Evolutionary conservation across 306 rosid genomes (phyloP).

Genomic region (Vigna unguiculata): DNA sequence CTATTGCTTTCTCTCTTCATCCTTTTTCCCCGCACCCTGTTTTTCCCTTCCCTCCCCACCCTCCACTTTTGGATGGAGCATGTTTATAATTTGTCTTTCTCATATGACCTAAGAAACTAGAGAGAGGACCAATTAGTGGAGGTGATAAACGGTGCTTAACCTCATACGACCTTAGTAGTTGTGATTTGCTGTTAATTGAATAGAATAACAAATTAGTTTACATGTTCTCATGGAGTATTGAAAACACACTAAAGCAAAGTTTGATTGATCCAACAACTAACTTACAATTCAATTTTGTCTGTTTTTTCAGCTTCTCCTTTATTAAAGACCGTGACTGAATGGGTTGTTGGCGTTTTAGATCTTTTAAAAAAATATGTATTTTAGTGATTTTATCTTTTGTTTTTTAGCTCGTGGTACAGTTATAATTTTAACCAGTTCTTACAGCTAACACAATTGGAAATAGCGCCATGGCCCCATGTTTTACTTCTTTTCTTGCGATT

Average conservation of each 20-base stretch:
- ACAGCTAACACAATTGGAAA: not conserved
- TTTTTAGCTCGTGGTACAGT: not conserved
- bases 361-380: not conserved
- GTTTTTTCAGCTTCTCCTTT: not conserved
- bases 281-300: conserved; percentile 15
- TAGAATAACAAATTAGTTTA: not conserved
- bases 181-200: not conserved
- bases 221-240: conserved; percentile 15
- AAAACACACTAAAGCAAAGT: conserved; percentile 26
- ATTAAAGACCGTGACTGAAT: conserved; percentile 1
- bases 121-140: not conserved
- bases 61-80: too few relatives aligned
- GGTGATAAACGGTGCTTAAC: not conserved
- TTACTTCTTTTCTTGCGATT: not conserved
- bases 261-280: conserved; percentile 19
- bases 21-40: not conserved
- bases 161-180: not conserved
- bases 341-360: conserved; percentile 2
- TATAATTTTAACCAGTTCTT: not conserved
- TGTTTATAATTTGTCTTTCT: not conserved
- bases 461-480: not conserved
- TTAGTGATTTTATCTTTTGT: conserved; percentile 22
- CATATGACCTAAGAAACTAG: not conserved
- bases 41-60: too few relatives aligned
- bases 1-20: not conserved